Conservation (phyloP, 1,284 basidiomycete species). For the Tilletia walkeri region DNA sequence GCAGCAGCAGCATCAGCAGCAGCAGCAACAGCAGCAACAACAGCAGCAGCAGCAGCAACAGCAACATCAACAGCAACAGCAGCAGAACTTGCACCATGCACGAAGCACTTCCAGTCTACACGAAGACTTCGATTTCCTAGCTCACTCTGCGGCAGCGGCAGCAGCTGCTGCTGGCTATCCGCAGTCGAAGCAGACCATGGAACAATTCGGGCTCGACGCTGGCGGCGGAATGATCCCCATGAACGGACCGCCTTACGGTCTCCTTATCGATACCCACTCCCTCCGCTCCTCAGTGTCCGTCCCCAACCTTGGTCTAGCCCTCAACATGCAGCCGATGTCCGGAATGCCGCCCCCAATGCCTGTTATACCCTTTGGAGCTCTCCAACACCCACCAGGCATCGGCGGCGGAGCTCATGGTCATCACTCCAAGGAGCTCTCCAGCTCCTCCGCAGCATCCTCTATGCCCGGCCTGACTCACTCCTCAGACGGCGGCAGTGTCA, state of each 20-base stretch:
- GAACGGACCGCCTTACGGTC: not conserved
- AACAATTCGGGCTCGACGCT: not conserved
- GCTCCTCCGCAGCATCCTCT: conserved; percentile 1
- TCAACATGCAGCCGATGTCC: conserved; percentile 13
- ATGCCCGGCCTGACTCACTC: conserved; percentile 4
- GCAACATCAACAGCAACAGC: not conserved
- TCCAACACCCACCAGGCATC: not conserved
- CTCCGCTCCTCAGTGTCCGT: conserved; percentile 14
- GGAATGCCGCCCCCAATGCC: not conserved
- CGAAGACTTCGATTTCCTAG: conserved; percentile 5
- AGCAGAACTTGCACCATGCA: conserved; percentile 7
- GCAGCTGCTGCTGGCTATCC: not conserved
- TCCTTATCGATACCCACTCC: conserved; percentile 9
- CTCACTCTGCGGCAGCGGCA: not conserved
- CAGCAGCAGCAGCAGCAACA: not conserved
- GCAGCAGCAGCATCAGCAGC: not conserved
- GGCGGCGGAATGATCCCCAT: not conserved
- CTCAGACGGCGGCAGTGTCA: conserved; percentile 11
- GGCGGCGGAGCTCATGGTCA: not conserved
- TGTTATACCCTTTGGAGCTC: not conserved
- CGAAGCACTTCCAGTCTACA: not conserved
- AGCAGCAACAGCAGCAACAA: not conserved
- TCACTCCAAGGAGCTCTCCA: conserved; percentile 6
- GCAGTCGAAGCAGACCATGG: conserved; percentile 1
- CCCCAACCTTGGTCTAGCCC: conserved; percentile 5